Conservation (phyloP, 2,329 filamentous ascomycete genomes). For the Claviceps humidiphila region DNA sequence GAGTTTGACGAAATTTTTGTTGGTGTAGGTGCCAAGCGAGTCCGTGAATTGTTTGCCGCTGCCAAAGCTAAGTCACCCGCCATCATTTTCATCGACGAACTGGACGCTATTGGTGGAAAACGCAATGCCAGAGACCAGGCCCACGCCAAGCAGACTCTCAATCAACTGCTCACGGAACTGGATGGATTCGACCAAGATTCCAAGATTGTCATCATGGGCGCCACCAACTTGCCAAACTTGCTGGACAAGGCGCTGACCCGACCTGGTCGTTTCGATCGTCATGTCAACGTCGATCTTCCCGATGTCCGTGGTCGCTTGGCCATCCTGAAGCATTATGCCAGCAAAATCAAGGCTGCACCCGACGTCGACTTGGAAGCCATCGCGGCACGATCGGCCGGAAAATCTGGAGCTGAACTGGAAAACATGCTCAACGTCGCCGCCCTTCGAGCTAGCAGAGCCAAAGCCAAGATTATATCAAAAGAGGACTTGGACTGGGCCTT, state of each 20-base stretch:
- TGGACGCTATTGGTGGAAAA: constrained; percentile 89
- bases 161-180: constrained; percentile 90
- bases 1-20: constrained; percentile 99
- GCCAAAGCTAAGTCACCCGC: constrained; percentile 77
- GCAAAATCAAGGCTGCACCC: constrained; percentile 68
- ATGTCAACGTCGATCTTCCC: constrained; percentile 76
- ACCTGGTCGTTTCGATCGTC: constrained; percentile 89
- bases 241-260: constrained; percentile 91
- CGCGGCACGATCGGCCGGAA: constrained; percentile 77
- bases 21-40: constrained; percentile 89
- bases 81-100: constrained; percentile 91
- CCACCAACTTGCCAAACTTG: constrained; percentile 89
- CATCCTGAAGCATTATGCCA: constrained; percentile 86
- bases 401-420: constrained; percentile 90
- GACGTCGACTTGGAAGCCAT: constrained; percentile 77
- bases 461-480: constrained; percentile 60
- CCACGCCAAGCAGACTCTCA: constrained; percentile 94
- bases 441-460: constrained; percentile 82
- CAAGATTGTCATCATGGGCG: constrained; percentile 88
- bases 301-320: constrained; percentile 88
- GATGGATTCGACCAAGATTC: constrained; percentile 94
- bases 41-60: constrained; percentile 78
- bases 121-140: constrained; percentile 85
- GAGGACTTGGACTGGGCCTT: constrained; percentile 92
- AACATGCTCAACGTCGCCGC: constrained; percentile 96